These are phyloP conservation scores for Epichloe gansuensis DNA, from an alignment of 2,329 filamentous ascomycete genomes.

Conservation along the genomic window DNA sequence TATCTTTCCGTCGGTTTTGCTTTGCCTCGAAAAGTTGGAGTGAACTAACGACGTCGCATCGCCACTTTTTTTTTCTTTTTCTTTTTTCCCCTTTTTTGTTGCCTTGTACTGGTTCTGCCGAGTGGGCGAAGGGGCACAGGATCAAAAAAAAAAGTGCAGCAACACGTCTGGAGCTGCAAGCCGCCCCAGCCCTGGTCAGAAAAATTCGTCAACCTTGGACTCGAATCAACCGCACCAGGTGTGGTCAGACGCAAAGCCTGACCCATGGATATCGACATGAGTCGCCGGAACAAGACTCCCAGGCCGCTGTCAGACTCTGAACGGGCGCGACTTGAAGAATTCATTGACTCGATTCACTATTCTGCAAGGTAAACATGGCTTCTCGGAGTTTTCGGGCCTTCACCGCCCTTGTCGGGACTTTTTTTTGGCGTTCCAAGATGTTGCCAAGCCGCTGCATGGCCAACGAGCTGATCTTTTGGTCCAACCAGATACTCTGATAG, in stretches of 20 bases:
- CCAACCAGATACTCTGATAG: slow-evolving; percentile 71
- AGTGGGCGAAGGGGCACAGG: not conserved
- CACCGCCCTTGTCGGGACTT: not conserved
- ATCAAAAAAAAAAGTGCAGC: not conserved
- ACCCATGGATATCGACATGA: slow-evolving; percentile 56
- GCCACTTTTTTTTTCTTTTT: not conserved
- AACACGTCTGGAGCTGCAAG: slow-evolving; percentile 2
- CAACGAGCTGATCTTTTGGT: slow-evolving; percentile 1
- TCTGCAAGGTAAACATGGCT: slow-evolving; percentile 56
- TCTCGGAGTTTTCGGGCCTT: not conserved
- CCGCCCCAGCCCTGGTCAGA: not conserved
- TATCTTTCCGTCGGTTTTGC: not conserved
- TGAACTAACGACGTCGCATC: not conserved
- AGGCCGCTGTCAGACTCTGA: slow-evolving; percentile 71
- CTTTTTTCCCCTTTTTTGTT: not conserved
- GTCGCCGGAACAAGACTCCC: slow-evolving; percentile 76
- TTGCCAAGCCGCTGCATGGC: not conserved
- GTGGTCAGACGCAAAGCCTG: slow-evolving; percentile 2
- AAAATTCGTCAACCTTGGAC: not conserved
- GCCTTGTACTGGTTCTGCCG: not conserved
- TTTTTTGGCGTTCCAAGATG: not conserved
- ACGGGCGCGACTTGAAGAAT: slow-evolving; percentile 77
- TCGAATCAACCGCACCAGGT: slow-evolving; percentile 5
- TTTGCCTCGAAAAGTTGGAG: not conserved
- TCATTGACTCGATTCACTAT: slow-evolving; percentile 89